phyloP scores from a whole-genome alignment of 352 stramenopile species.

The Pythium dissimile region DNA sequence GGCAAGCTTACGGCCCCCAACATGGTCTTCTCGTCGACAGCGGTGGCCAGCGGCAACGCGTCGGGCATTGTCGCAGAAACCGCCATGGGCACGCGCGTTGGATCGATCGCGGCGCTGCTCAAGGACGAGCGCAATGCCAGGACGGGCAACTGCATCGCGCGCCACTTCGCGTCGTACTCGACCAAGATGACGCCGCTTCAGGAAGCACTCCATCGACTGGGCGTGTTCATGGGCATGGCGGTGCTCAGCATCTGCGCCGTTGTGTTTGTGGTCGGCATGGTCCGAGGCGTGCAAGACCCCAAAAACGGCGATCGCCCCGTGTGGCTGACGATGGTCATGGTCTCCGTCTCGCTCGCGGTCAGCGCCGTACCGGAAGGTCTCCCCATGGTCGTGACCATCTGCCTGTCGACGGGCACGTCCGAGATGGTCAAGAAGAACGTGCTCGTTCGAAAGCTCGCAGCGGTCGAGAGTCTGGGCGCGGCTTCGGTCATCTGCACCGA shows the following conservation, averaged over 20 bases:
- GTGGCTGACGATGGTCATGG: constrained; percentile 84
- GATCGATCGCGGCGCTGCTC: constrained; percentile 21
- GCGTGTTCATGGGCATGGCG: constrained; percentile 83
- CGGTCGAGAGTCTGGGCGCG: constrained; percentile 62
- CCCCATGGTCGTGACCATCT: constrained; percentile 32
- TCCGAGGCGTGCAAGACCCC: constrained; percentile 38
- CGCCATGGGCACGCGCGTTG: constrained; percentile 21
- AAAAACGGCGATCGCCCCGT: constrained; percentile 75
- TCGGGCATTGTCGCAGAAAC: constrained; percentile 18
- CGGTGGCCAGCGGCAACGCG: constrained; percentile 30
- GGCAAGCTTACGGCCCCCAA: constrained; percentile 32
- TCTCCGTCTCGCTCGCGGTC: constrained; percentile 67
- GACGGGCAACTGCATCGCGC: constrained; percentile 28
- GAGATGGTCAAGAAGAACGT: constrained; percentile 38
- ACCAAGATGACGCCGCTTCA: constrained; percentile 82
- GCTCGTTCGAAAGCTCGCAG: constrained; percentile 45
- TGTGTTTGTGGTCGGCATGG: constrained; percentile 78
- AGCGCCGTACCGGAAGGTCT: constrained; percentile 35
- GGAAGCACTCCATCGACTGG: constrained; percentile 90
- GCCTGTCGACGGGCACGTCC: constrained; percentile 23
- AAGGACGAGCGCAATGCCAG: constrained; percentile 36
- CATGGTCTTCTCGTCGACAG: constrained; percentile 85
- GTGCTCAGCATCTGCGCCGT: constrained; percentile 83
- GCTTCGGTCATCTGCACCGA: constrained; percentile 85
- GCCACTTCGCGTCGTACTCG: constrained; percentile 26